Conservation (phyloP, 305 asterid genomes). For the Fraxinus sp. region DNA sequence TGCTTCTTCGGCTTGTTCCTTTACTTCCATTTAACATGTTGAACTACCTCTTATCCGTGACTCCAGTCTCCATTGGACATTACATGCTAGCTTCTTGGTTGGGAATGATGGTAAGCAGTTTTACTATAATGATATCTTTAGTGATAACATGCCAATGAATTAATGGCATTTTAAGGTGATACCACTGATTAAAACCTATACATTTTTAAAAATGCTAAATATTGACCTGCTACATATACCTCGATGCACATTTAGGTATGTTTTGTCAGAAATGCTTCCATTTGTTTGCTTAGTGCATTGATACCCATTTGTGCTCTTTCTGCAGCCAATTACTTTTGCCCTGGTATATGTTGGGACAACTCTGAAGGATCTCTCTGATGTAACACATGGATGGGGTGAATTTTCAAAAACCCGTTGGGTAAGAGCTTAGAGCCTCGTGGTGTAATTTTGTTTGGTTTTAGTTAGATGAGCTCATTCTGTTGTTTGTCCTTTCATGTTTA, state of each 20-base stretch:
- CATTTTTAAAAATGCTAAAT: not conserved
- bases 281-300: not conserved
- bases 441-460: not conserved
- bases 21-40: slow-evolving; percentile 93
- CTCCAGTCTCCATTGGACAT: slow-evolving; percentile 79
- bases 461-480: not conserved
- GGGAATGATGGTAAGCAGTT: slow-evolving; percentile 86
- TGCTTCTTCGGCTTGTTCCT: slow-evolving; percentile 93
- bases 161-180: slow-evolving; percentile 2
- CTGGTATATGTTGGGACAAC: slow-evolving; percentile 97
- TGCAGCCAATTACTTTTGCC: slow-evolving; percentile 92
- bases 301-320: slow-evolving; percentile 11
- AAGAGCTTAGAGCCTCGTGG: slow-evolving; percentile 23
- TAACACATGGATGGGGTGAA: slow-evolving; percentile 94
- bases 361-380: slow-evolving; percentile 92
- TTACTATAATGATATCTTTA: not conserved
- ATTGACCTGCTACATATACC: not conserved
- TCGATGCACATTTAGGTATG: not conserved
- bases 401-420: slow-evolving; percentile 92
- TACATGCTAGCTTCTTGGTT: slow-evolving; percentile 96
- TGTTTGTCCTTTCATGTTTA: not conserved
- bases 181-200: not conserved
- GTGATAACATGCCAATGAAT: not conserved
- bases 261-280: not conserved
- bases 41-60: slow-evolving; percentile 93